Evolutionary conservation across 345 rosid species (phyloP).

Genomic region (Reutealis trisperma): DNA sequence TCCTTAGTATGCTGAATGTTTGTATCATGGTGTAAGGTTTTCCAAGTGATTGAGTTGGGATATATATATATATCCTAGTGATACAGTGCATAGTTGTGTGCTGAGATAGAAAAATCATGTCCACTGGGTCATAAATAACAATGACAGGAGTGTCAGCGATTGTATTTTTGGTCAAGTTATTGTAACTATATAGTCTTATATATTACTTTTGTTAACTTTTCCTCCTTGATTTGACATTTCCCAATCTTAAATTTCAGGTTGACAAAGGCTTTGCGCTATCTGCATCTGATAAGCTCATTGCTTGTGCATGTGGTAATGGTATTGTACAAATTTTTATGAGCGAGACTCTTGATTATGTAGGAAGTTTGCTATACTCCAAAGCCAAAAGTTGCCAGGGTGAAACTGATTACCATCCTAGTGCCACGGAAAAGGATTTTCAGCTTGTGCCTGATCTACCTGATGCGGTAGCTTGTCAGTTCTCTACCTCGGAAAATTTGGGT

Average conservation of each 20-base stretch:
- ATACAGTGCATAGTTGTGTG: not conserved
- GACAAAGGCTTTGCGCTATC: conserved; percentile 70
- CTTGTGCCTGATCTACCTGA: conserved; percentile 46
- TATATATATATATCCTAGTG: not conserved
- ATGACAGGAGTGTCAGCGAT: not conserved
- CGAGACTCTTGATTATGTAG: conserved; percentile 46
- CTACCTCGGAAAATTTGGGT: conserved; percentile 61
- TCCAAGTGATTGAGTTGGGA: not conserved
- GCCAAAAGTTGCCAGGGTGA: conserved; percentile 39
- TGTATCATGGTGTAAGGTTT: not conserved
- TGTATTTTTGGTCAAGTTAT: not conserved
- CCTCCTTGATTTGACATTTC: conserved; percentile 9
- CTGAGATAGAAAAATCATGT: not conserved
- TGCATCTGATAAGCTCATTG: conserved; percentile 59
- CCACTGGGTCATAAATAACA: not conserved
- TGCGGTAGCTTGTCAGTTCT: conserved; percentile 86
- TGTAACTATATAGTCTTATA: conserved; percentile 1
- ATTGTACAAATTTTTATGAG: conserved; percentile 49
- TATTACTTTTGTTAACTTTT: not conserved
- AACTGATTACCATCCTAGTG: conserved; percentile 18
- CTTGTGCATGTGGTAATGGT: conserved; percentile 83
- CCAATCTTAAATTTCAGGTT: conserved; percentile 53
- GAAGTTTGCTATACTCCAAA: conserved; percentile 52
- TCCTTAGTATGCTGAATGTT: not conserved
- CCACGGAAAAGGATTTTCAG: conserved; percentile 31